Percentiles rank a stretch among this genome's conserved stretches.
Conservation (phyloP, 805 yeast genomes). For the Alloascoidea hylecoeti region DNA sequence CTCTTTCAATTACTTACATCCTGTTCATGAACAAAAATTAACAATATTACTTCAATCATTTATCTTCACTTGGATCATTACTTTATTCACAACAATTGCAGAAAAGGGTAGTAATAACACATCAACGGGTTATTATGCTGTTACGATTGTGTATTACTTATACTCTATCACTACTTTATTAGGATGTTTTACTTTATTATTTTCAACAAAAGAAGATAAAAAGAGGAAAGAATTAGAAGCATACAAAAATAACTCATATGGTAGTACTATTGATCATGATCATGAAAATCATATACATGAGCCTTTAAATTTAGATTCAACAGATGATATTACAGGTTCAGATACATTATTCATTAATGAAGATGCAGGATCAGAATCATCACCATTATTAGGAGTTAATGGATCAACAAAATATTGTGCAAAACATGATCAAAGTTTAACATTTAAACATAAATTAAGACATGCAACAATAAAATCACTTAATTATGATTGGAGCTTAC, state of each 20-base stretch:
- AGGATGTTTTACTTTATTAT: constrained; percentile 28
- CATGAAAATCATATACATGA: background rate
- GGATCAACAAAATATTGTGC: constrained; percentile 6
- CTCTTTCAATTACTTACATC: constrained; percentile 22
- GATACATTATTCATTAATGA: constrained; percentile 4
- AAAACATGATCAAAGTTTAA: constrained; percentile 6
- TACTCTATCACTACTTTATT: constrained; percentile 22
- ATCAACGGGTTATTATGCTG: constrained; percentile 25
- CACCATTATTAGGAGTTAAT: constrained; percentile 5
- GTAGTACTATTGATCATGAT: background rate
- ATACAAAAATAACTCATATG: background rate
- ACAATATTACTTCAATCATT: constrained; percentile 40
- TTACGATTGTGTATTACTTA: constrained; percentile 22
- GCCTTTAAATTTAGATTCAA: constrained; percentile 6
- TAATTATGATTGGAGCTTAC: constrained; percentile 73
- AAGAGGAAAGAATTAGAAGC: constrained; percentile 6
- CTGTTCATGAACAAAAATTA: constrained; percentile 46
- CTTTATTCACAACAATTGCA: constrained; percentile 35
- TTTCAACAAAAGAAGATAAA: constrained; percentile 10
- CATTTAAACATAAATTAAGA: background rate
- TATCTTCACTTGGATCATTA: constrained; percentile 38
- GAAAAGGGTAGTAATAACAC: constrained; percentile 23
- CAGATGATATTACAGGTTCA: constrained; percentile 7
- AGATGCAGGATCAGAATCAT: constrained; percentile 4
- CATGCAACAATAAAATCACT: constrained; percentile 20